Percentiles rank a stretch among this genome's conserved stretches.
Conservation (phyloP, 2,329 filamentous ascomycete genomes). For the Pezicula rhizophila region DNA sequence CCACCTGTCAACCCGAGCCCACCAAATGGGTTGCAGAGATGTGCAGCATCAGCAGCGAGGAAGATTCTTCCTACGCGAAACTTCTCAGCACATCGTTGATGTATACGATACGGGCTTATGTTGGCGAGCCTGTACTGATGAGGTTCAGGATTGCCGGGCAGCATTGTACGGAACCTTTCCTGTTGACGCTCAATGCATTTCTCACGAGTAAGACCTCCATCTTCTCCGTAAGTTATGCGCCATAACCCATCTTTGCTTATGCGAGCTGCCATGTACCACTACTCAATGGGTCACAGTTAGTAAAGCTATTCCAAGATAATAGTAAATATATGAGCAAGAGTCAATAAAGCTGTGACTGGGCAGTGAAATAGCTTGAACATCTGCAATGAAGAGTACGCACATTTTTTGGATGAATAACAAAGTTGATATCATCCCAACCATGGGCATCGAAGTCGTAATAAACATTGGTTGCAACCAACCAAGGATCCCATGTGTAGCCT, state of each 20-base stretch:
- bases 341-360: too few relatives aligned
- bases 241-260: slow-evolving; percentile 53
- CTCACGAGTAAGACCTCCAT: slow-evolving; percentile 42
- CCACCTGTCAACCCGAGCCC: slow-evolving; percentile 58
- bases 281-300: too few relatives aligned
- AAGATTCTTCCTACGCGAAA: slow-evolving; percentile 38
- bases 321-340: too few relatives aligned
- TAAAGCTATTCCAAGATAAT: too few relatives aligned
- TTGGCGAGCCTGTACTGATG: slow-evolving; percentile 48
- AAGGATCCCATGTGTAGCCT: slow-evolving; percentile 51
- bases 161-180: slow-evolving; percentile 46
- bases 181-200: slow-evolving; percentile 47
- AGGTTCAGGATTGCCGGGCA: slow-evolving; percentile 52
- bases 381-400: too few relatives aligned
- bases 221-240: slow-evolving; percentile 57
- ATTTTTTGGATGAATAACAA: slow-evolving; percentile 54
- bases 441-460: slow-evolving; percentile 54
- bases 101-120: slow-evolving; percentile 41
- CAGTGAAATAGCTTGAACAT: too few relatives aligned
- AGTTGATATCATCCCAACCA: slow-evolving; percentile 48
- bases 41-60: slow-evolving; percentile 42
- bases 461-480: slow-evolving; percentile 57
- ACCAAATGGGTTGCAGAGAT: slow-evolving; percentile 44
- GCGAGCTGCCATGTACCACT: slow-evolving; percentile 52
- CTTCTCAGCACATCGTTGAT: slow-evolving; percentile 38